phyloP scores from a whole-genome alignment of 2,329 filamentous ascomycete species.

The Claviceps digitariae region DNA sequence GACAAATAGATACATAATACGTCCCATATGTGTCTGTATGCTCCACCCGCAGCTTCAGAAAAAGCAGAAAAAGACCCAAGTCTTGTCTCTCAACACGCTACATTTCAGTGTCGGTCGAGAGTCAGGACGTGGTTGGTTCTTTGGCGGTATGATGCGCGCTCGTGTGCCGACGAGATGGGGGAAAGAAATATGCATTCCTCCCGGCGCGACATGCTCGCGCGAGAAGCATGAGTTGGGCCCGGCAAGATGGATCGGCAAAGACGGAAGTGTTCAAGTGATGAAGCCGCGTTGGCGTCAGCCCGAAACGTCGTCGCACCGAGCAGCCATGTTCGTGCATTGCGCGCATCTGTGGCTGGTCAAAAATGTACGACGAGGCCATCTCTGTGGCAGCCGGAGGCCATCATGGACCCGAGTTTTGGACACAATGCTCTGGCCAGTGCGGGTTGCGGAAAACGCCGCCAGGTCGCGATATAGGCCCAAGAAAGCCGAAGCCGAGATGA shows the following conservation, averaged over 20 bases:
- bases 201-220: neutral
- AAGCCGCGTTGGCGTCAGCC: neutral
- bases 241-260: neutral
- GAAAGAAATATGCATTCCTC: neutral
- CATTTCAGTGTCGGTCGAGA: neutral
- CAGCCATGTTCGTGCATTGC: neutral
- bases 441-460: neutral
- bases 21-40: neutral
- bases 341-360: neutral
- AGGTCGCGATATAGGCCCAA: neutral
- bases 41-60: neutral
- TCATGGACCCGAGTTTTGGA: neutral
- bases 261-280: neutral
- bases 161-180: neutral
- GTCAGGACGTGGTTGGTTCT: neutral
- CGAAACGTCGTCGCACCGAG: neutral
- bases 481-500: neutral
- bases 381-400: no score
- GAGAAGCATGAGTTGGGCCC: neutral
- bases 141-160: neutral
- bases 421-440: neutral
- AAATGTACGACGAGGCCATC: neutral
- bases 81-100: no score
- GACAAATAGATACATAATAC: neutral
- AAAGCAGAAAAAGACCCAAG: neutral